These are phyloP conservation scores for Tetragonia tetragonoides DNA, from an alignment of 148 eudicot genomes.

Conservation along the genomic window DNA sequence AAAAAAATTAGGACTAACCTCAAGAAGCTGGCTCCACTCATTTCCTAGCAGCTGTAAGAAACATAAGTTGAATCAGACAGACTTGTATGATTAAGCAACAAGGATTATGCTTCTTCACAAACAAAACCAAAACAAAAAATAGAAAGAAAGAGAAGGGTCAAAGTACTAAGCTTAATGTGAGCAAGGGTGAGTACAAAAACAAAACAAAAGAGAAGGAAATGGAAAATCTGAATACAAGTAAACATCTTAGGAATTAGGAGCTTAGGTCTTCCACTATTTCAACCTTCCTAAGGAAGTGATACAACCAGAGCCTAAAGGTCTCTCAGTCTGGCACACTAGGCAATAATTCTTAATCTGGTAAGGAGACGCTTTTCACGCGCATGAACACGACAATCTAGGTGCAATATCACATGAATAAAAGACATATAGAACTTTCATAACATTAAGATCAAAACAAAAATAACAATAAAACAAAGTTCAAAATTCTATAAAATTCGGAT, in stretches of 20 bases:
- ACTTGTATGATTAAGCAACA: not conserved
- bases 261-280: not conserved
- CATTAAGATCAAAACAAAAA: not conserved
- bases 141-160: not conserved
- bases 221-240: too few species aligned
- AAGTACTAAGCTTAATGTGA: not conserved
- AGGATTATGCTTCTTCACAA: not conserved
- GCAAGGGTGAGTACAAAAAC: not conserved
- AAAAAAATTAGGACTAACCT: slow-evolving; percentile 38
- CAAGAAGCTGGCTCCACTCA: slow-evolving; percentile 66
- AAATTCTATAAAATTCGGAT: too few species aligned
- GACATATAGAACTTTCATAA: not conserved
- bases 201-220: not conserved
- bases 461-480: too few species aligned
- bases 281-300: not conserved
- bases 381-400: not conserved
- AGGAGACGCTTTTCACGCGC: not conserved
- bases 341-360: not conserved
- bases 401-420: not conserved
- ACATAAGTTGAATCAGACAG: slow-evolving; percentile 18
- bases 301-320: not conserved
- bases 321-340: not conserved
- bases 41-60: slow-evolving; percentile 49
- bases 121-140: not conserved
- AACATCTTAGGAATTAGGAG: not conserved